phyloP scores from a whole-genome alignment of 306 rosid genomes.

The Malus sieversii region DNA sequence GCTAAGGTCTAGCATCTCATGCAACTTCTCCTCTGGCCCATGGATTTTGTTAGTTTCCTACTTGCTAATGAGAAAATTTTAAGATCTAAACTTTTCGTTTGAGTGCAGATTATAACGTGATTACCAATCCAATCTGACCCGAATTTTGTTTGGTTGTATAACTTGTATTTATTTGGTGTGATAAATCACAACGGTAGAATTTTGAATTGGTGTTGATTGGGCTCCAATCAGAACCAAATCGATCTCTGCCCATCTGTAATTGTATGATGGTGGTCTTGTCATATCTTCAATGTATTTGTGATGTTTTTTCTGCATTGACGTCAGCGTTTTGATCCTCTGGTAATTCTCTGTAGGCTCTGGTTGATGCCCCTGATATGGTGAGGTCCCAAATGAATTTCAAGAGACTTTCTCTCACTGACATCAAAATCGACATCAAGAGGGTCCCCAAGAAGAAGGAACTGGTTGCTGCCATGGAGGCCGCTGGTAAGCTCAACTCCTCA shows the following conservation, averaged over 20 bases:
- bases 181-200: neutral
- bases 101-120: neutral
- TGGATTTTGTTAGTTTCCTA: neutral
- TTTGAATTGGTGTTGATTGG: neutral
- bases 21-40: neutral
- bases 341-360: constrained; percentile 51
- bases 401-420: constrained; percentile 81
- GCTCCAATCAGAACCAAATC: neutral
- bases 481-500: constrained; percentile 33
- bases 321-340: neutral
- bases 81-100: neutral
- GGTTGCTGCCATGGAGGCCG: constrained; percentile 80
- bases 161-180: neutral
- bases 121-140: neutral
- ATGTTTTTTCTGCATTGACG: neutral
- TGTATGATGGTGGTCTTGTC: neutral
- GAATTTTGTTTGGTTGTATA: neutral
- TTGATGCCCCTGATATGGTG: constrained; percentile 83
- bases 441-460: constrained; percentile 89
- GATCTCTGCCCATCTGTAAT: neutral
- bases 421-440: constrained; percentile 84
- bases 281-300: neutral
- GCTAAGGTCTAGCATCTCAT: neutral
- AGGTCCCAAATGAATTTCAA: constrained; percentile 69
- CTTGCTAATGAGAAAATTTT: neutral